Base-by-base conservation (phyloP, 148 eudicot species). In the Persicaria maculosa region DNA sequence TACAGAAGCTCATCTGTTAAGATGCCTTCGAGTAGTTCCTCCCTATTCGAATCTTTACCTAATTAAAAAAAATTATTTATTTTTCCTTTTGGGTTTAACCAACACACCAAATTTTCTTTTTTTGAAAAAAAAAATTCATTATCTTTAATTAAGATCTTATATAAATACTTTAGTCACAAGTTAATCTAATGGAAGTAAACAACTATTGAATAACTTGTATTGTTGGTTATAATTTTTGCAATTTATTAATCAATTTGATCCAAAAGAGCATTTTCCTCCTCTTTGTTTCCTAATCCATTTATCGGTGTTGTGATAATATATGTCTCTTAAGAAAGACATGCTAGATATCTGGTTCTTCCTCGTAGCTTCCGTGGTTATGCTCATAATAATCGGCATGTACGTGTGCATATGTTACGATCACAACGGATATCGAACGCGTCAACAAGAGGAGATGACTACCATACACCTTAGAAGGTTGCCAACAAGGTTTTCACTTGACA, bases 401-500 rank as follows among this genome's bases (percentile, higher is more conserved):
- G 20, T 57, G 7, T 19, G 19, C 4, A 20, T 57, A 57, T 57
- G 62, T 8, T 57, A 57, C 20, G 62, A 57, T 57, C 62, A 57
- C 62, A 57, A 19, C 3, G 62, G 36, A n/a, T 20, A 20, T 9
- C 62, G 62, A 20, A 57, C 10, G 7, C 62, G 31, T 19, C 62
- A 7, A 17, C 25, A 57, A 9, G 62, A 57, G 31, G 62, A 7
- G 22, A 6, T 4, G 4, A 6, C 20, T 1, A 57, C 62, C 62
- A 57, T 57, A 20, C 17, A 7, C 62, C 19, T 57, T 3, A 17
- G 10, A 20, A 20, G 20, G 7, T 55, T 17, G 6, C 20, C 31
- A 10, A 7, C 25, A 10, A 20, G 62, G 11, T 19, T 57, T 0
- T 57, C 71, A 5, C 84, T 87, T 1, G 90, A 87, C 16, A 47